Conservation (phyloP, 2,329 filamentous ascomycete species). For the Seiridium cupressi region DNA sequence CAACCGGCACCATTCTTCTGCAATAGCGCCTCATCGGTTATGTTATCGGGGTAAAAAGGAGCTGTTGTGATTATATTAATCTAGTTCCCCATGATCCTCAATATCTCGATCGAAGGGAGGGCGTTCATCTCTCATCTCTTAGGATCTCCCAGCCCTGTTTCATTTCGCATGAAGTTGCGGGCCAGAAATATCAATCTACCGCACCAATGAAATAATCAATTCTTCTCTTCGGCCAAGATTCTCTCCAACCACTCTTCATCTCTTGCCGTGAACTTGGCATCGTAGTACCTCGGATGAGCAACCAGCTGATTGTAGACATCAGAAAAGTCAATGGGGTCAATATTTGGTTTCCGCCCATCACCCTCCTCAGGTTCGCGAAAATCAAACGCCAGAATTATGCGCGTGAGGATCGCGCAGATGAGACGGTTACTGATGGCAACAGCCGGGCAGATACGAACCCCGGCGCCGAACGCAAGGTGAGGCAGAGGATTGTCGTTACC, state of each 20-base stretch:
- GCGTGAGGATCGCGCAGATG: constrained; percentile 16
- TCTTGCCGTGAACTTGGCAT: constrained; percentile 11
- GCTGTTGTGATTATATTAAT: background rate
- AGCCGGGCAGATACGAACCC: constrained; percentile 19
- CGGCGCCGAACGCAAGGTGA: constrained; percentile 20
- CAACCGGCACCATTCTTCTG: background rate
- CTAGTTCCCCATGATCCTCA: too few relatives aligned
- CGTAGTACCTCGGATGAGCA: constrained; percentile 13
- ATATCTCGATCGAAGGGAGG: too few relatives aligned
- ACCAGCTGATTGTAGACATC: constrained; percentile 14
- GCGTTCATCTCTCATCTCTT: too few relatives aligned
- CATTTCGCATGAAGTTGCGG: too few relatives aligned
- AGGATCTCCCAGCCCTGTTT: too few relatives aligned
- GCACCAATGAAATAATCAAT: too few relatives aligned
- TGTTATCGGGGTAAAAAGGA: background rate
- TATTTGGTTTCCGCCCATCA: constrained; percentile 10
- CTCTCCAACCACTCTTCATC: constrained; percentile 10
- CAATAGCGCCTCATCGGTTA: background rate
- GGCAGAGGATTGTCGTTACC: constrained; percentile 14
- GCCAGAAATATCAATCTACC: too few relatives aligned
- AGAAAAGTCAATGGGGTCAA: constrained; percentile 17
- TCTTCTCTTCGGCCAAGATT: too few relatives aligned
- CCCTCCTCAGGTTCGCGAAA: constrained; percentile 10
- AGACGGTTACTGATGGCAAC: constrained; percentile 20
- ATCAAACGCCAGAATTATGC: constrained; percentile 16